phyloP scores from a whole-genome alignment of 768 basidiomycete genomes.

The Wakefieldia striispora region DNA sequence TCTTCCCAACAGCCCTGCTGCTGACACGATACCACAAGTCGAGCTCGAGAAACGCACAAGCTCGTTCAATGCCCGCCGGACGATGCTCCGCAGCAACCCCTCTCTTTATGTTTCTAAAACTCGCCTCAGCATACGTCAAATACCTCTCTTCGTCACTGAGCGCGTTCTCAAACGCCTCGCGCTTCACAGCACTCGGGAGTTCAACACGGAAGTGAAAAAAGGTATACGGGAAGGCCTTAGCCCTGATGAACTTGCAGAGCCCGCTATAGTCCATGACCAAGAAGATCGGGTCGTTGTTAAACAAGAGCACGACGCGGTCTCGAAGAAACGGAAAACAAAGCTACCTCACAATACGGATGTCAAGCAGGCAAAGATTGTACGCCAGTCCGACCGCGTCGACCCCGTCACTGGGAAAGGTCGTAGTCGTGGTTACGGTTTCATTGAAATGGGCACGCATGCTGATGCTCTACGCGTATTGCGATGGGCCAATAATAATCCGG shows the following conservation, averaged over 20 bases:
- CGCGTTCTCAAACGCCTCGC: constrained; percentile 86
- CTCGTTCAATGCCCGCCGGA: constrained; percentile 82
- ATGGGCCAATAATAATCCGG: constrained; percentile 91
- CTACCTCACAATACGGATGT: constrained; percentile 48
- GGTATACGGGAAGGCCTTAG: constrained; percentile 59
- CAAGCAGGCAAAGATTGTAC: constrained; percentile 89
- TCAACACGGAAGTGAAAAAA: constrained; percentile 73
- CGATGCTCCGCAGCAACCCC: constrained; percentile 86
- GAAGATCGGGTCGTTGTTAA: constrained; percentile 30
- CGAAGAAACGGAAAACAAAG: constrained; percentile 23
- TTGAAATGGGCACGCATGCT: constrained; percentile 85
- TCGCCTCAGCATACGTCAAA: constrained; percentile 89
- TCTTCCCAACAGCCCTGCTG: constrained; percentile 81
- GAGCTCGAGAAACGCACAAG: constrained; percentile 85
- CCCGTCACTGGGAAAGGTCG: constrained; percentile 81
- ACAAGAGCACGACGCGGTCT: constrained; percentile 18
- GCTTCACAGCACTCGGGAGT: constrained; percentile 73
- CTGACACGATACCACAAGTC: constrained; percentile 60
- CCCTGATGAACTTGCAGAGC: constrained; percentile 67
- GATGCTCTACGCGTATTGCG: constrained; percentile 89
- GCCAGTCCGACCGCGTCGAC: constrained; percentile 88
- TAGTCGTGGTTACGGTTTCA: constrained; percentile 93
- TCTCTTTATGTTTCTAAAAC: constrained; percentile 93
- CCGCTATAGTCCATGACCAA: constrained; percentile 27
- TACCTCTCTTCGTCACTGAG: constrained; percentile 89